phyloP scores from a whole-genome alignment of 495 filamentous ascomycete species.

The Hypoxylon rickii region DNA sequence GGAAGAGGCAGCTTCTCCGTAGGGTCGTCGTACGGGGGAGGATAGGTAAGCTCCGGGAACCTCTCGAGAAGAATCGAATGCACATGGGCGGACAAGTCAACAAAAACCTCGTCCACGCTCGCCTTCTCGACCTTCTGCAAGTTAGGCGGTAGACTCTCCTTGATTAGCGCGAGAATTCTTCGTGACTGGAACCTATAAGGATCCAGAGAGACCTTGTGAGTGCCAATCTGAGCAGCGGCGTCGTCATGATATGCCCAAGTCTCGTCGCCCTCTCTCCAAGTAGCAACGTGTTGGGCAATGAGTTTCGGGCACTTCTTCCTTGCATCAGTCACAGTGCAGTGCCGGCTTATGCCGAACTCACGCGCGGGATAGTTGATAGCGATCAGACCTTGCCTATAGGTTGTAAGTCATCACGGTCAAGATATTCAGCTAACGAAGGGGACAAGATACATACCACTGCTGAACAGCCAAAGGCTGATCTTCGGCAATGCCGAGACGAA shows the following conservation, averaged over 20 bases:
- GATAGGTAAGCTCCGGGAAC: constrained; percentile 72
- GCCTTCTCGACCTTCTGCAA: constrained; percentile 87
- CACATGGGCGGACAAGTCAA: constrained; percentile 85
- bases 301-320: constrained; percentile 84
- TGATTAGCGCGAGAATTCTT: constrained; percentile 81
- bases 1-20: constrained; percentile 73
- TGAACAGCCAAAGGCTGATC: constrained; percentile 89
- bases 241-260: constrained; percentile 92
- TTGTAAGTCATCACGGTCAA: constrained; percentile 15
- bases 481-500: constrained; percentile 74
- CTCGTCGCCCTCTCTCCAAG: constrained; percentile 88
- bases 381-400: constrained; percentile 72
- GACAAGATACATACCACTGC: constrained; percentile 61
- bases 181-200: constrained; percentile 86
- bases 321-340: constrained; percentile 79
- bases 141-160: constrained; percentile 65
- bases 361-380: constrained; percentile 95
- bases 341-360: constrained; percentile 73
- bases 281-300: constrained; percentile 89
- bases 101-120: constrained; percentile 86
- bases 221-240: constrained; percentile 71
- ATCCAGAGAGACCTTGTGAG: constrained; percentile 91
- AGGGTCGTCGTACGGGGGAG: constrained; percentile 70
- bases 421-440: background rate
- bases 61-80: constrained; percentile 74